Base-by-base conservation (phyloP, 2,329 filamentous ascomycete species). In the Aspergillus fumigatiaffinis region DNA sequence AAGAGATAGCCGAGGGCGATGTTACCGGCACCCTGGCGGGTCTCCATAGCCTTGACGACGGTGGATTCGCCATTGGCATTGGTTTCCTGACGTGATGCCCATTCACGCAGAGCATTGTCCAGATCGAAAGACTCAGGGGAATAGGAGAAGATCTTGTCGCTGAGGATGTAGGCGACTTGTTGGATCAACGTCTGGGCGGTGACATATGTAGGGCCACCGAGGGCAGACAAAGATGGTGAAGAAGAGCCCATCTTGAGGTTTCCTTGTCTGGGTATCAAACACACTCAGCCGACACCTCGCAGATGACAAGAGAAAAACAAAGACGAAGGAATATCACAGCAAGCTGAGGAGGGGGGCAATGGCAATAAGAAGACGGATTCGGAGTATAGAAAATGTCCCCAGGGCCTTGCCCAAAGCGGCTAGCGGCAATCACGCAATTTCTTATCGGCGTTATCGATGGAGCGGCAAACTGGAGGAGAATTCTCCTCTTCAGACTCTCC, bases 1-100 rank as follows among this genome's bases (percentile, higher is more conserved):
- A 97, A 99, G 73, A 97, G 90, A 78, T 99, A 99, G 56, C 94
- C 94, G 51, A 99, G 84, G 23, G 94, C 92, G 71, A 97, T 89
- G 63, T 90, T 87, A 55, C 93, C 94, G 53, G 94, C 94, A 58
- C 94, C 94, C 56, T 89, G 85, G 54, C 94, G 85, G 47, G 92
- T 95, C 80, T 99, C 89, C 70, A 97, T 85, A 25, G 89, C 79
- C 59, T 92, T 82, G 50, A 97, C 85, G 14, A 86, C 80, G 51
- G 94, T 93, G 60, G 86, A 78, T 71, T 92, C 89, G 66, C 91
- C 91, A 77, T 92, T 87, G 61, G 88, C 86, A 79, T 99, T 99
- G 72, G 82, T 80, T 71, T 91, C 87, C 60, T 84, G 80, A 61
- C 84, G 78, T 28, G 78, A 75, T 51, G 85, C 82, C 94, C 94